Evolutionary conservation across 1,139 yeast species (phyloP).

Genomic region (Arxiozyma bovina): DNA sequence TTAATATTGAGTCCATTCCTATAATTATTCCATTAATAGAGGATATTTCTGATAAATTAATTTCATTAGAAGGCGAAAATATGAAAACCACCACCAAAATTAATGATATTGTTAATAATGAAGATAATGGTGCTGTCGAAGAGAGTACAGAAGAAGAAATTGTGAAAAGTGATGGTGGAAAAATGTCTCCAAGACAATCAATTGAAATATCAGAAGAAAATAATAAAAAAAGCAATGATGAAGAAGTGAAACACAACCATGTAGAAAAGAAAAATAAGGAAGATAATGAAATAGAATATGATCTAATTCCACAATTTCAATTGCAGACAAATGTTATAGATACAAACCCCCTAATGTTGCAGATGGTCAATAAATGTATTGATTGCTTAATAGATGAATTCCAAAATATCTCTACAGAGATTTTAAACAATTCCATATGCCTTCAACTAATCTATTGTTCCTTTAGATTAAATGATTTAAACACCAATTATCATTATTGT

Average conservation of each 20-base stretch:
- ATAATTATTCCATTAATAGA: conserved; percentile 14
- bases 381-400: conserved; percentile 16
- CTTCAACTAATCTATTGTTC: conserved; percentile 31
- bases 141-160: background rate
- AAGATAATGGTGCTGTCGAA: background rate
- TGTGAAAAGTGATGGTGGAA: background rate
- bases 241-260: background rate
- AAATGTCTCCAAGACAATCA: background rate
- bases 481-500: conserved; percentile 24
- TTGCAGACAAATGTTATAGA: conserved; percentile 3
- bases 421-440: conserved; percentile 27
- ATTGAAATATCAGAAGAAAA: background rate
- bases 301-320: background rate
- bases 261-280: background rate
- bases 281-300: background rate
- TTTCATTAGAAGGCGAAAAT: background rate
- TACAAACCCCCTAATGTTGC: conserved; percentile 22
- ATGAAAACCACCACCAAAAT: background rate
- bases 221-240: background rate
- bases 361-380: conserved; percentile 23
- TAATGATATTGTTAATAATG: background rate
- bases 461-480: conserved; percentile 28
- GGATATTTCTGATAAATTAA: background rate
- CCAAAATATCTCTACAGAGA: conserved; percentile 7
- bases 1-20: conserved; percentile 10